These are phyloP conservation scores for Kwoniella europaea DNA, from an alignment of 768 basidiomycete species.

Conservation along the genomic window DNA sequence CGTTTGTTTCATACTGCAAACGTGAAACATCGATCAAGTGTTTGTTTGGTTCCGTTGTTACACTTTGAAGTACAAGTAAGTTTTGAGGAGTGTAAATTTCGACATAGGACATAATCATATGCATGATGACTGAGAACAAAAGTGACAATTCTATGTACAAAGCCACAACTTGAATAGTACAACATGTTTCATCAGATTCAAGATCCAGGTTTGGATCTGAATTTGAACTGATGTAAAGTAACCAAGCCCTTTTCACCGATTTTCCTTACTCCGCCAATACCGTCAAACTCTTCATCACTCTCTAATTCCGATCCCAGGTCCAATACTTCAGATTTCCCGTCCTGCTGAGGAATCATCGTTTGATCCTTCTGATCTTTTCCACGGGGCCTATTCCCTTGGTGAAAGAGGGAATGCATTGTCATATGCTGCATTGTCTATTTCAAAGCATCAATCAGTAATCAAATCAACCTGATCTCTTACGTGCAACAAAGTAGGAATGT, in stretches of 20 bases:
- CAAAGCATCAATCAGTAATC: not conserved
- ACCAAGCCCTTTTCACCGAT: not conserved
- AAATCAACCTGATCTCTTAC: not conserved
- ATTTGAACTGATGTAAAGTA: not conserved
- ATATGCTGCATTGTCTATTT: not conserved
- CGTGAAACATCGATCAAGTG: too few relatives aligned
- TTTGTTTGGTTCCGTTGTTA: too few relatives aligned
- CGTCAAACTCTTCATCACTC: conserved; percentile 6
- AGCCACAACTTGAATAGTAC: too few relatives aligned
- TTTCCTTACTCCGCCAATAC: not conserved
- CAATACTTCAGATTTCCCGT: not conserved
- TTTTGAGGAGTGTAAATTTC: too few relatives aligned
- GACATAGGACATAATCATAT: too few relatives aligned
- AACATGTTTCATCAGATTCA: too few relatives aligned
- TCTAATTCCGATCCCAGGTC: not conserved
- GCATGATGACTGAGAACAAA: too few relatives aligned
- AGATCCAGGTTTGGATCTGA: too few relatives aligned
- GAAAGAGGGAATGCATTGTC: not conserved
- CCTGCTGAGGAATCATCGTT: not conserved
- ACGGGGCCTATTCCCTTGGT: not conserved
- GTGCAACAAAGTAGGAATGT: not conserved
- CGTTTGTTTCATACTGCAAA: too few relatives aligned
- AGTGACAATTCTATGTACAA: too few relatives aligned
- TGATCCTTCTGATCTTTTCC: not conserved
- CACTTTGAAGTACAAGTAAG: too few relatives aligned